Percentiles rank a stretch among this genome's conserved stretches.
Conservation (phyloP, 495 filamentous ascomycete genomes). For the Tirmania nivea region DNA sequence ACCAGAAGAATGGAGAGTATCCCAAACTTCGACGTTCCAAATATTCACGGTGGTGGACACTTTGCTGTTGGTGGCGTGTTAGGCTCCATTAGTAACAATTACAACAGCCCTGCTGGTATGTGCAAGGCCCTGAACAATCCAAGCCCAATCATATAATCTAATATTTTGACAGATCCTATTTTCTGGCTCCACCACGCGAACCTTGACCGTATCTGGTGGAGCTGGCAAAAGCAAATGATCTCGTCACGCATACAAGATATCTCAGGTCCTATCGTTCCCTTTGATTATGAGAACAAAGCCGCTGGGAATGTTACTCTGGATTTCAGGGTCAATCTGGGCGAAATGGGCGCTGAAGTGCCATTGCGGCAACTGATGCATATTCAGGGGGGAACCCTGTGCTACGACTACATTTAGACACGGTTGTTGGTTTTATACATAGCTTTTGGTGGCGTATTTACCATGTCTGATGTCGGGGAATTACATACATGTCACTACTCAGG, state of each 20-base stretch:
- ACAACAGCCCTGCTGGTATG: conserved; percentile 12
- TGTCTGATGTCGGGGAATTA: too few species aligned
- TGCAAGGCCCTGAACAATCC: background rate
- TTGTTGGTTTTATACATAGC: too few species aligned
- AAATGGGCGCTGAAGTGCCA: conserved; percentile 1
- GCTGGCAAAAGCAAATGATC: conserved; percentile 27
- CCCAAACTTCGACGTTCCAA: conserved; percentile 27
- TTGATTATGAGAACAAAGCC: conserved; percentile 16
- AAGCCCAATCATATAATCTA: too few species aligned
- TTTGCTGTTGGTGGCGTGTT: conserved; percentile 30
- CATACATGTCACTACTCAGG: too few species aligned
- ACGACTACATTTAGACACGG: background rate
- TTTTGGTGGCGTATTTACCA: too few species aligned
- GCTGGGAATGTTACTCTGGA: conserved; percentile 23
- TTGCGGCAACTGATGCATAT: background rate
- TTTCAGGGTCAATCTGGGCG: conserved; percentile 16
- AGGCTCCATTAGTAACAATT: conserved; percentile 9
- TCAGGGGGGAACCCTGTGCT: background rate
- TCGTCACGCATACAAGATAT: conserved; percentile 15
- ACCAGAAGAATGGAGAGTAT: conserved; percentile 31
- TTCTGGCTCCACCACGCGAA: conserved; percentile 33
- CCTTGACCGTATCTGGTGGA: conserved; percentile 31
- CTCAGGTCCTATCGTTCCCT: conserved; percentile 19
- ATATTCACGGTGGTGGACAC: conserved; percentile 43
- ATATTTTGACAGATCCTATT: conserved; percentile 23